Conservation (phyloP, 2,329 filamentous ascomycete genomes). For the Teratosphaeria epicoccoides region DNA sequence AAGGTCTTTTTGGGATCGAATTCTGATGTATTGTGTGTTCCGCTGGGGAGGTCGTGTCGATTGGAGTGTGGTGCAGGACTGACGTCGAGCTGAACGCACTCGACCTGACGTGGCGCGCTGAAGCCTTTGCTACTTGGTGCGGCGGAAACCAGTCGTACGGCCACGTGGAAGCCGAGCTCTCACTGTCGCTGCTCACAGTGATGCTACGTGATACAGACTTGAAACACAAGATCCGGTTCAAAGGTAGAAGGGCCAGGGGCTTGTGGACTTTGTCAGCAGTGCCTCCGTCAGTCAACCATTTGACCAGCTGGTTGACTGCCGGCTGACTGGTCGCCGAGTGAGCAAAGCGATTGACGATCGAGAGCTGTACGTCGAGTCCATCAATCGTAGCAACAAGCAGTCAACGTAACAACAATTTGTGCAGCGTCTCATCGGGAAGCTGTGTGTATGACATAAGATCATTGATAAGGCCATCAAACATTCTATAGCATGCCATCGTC, state of each 20-base stretch:
- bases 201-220: too few relatives aligned
- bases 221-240: too few relatives aligned
- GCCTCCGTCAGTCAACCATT: too few relatives aligned
- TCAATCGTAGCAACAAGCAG: too few relatives aligned
- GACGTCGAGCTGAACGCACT: background rate
- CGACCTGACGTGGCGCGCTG: background rate
- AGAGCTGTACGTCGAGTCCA: too few relatives aligned
- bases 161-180: background rate
- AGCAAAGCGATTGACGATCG: too few relatives aligned
- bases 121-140: background rate
- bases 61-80: background rate
- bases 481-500: constrained; percentile 50
- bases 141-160: background rate
- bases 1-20: too few relatives aligned
- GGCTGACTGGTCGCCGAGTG: too few relatives aligned
- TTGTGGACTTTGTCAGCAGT: too few relatives aligned
- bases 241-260: background rate
- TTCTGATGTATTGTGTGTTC: background rate
- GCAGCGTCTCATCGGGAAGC: background rate
- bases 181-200: too few relatives aligned
- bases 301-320: too few relatives aligned
- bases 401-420: too few relatives aligned
- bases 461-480: background rate
- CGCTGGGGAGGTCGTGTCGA: background rate
- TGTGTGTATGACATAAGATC: background rate